phyloP scores from a whole-genome alignment of 2,329 filamentous ascomycete genomes.

The Pseudogymnoascus sp. region DNA sequence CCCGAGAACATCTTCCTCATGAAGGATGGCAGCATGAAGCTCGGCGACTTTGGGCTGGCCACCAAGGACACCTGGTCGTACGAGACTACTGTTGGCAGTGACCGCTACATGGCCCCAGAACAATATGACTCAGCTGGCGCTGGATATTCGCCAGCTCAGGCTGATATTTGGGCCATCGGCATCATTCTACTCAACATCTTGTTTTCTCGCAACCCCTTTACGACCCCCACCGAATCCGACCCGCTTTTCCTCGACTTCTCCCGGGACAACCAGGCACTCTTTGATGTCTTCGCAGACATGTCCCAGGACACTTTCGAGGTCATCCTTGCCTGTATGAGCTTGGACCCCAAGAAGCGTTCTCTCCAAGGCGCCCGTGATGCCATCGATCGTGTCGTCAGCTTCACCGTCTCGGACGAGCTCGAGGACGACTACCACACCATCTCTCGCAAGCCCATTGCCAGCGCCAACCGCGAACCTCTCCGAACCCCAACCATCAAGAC shows the following conservation, averaged over 20 bases:
- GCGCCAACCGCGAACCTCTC: slow-evolving; percentile 87
- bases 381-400: slow-evolving; percentile 72
- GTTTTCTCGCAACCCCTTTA: slow-evolving; percentile 95
- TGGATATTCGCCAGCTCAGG: slow-evolving; percentile 87
- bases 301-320: slow-evolving; percentile 97
- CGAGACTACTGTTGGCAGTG: slow-evolving; percentile 90
- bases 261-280: slow-evolving; percentile 87
- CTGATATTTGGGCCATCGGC: slow-evolving; percentile 94
- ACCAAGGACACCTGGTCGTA: slow-evolving; percentile 85
- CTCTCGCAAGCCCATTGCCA: slow-evolving; percentile 60
- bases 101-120: slow-evolving; percentile 98
- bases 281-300: slow-evolving; percentile 98
- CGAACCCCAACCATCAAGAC: slow-evolving; percentile 92
- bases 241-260: slow-evolving; percentile 89
- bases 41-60: slow-evolving; percentile 91
- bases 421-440: slow-evolving; percentile 89
- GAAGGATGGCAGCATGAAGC: slow-evolving; percentile 80
- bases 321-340: slow-evolving; percentile 77
- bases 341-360: slow-evolving; percentile 85
- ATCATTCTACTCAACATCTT: slow-evolving; percentile 94
- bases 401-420: slow-evolving; percentile 86
- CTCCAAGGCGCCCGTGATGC: slow-evolving; percentile 69
- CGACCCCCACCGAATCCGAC: slow-evolving; percentile 80
- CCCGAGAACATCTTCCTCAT: slow-evolving; percentile 98
- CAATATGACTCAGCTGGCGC: slow-evolving; percentile 84